Percentiles rank a stretch among this genome's conserved stretches.
These are phyloP conservation scores for Alternaria solani DNA, from an alignment of 2,329 filamentous ascomycete species.

Conservation along the genomic window DNA sequence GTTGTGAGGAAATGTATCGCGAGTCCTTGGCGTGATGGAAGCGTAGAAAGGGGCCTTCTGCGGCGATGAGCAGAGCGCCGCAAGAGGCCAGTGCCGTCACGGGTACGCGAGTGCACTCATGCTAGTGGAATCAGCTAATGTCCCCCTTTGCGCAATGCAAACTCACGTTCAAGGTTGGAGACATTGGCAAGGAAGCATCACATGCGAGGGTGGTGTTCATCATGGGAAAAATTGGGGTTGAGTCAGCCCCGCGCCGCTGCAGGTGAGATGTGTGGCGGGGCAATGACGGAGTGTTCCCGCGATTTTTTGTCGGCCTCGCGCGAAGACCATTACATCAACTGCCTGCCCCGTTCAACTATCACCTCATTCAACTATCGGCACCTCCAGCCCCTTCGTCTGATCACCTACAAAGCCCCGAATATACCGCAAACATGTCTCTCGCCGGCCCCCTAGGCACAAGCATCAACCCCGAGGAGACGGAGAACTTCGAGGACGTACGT, in stretches of 20 bases:
- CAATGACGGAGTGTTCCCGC: conserved; percentile 35
- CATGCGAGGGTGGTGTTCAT: conserved; percentile 28
- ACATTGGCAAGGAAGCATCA: conserved; percentile 42
- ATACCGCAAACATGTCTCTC: conserved; percentile 46
- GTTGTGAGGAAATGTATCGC: conserved; percentile 44
- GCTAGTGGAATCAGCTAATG: conserved; percentile 35
- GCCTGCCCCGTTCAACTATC: neutral
- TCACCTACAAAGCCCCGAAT: neutral
- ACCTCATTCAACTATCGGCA: neutral
- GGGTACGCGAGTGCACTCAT: conserved; percentile 52
- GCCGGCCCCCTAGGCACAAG: conserved; percentile 33
- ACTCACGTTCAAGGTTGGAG: conserved; percentile 45
- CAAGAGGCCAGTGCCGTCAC: conserved; percentile 56
- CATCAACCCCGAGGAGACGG: conserved; percentile 64
- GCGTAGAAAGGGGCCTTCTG: conserved; percentile 54
- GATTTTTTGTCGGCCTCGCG: conserved; percentile 29
- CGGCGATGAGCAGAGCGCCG: conserved; percentile 50
- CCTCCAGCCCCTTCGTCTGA: neutral
- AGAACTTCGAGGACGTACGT: conserved; percentile 74
- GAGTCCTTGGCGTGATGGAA: conserved; percentile 46
- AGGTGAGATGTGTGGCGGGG: conserved; percentile 24
- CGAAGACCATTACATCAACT: neutral
- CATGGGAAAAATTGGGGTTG: conserved; percentile 42
- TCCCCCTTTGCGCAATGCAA: neutral
- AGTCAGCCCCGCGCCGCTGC: conserved; percentile 44